A percentile compares a stretch with the other conserved stretches of the same genome.
phyloP scores from a whole-genome alignment of 148 eudicot species.

The Cornus kousa region DNA sequence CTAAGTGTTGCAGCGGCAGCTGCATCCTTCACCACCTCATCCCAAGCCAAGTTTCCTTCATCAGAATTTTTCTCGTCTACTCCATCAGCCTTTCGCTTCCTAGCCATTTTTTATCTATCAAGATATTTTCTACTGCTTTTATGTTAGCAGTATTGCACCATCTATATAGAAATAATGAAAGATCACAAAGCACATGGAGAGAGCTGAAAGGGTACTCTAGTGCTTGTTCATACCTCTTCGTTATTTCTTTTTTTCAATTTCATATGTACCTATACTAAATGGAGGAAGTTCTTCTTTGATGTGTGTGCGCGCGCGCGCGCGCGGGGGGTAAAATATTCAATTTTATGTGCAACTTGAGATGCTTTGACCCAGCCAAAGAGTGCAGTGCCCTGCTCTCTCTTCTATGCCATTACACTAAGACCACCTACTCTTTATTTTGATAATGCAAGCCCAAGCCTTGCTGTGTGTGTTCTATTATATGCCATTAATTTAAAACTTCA shows the following conservation, averaged over 20 bases:
- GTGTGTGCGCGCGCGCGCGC: too few species aligned
- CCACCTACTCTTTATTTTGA: neutral
- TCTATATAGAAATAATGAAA: neutral
- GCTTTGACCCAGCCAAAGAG: conserved; percentile 29
- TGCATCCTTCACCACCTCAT: conserved; percentile 39
- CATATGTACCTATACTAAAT: too few species aligned
- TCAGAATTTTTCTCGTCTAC: conserved; percentile 6
- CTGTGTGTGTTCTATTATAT: too few species aligned
- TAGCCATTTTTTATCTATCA: conserved; percentile 26
- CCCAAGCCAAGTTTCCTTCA: conserved; percentile 27
- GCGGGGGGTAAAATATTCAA: too few species aligned
- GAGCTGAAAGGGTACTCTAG: too few species aligned
- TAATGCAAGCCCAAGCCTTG: neutral
- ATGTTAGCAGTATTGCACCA: neutral
- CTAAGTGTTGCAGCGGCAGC: conserved; percentile 24
- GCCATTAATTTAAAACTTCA: too few species aligned
- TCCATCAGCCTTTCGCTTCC: conserved; percentile 39
- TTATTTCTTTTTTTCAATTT: conserved; percentile 6
- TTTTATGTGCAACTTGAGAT: neutral
- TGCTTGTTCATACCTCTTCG: conserved; percentile 18
- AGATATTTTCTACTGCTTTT: neutral
- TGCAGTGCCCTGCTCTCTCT: neutral
- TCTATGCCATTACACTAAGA: neutral
- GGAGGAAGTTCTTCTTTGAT: neutral
- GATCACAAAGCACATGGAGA: neutral